A percentile compares a stretch with the other conserved stretches of the same genome.
Conservation (phyloP, 805 yeast species). For the Sugiyamaella smithiae region DNA sequence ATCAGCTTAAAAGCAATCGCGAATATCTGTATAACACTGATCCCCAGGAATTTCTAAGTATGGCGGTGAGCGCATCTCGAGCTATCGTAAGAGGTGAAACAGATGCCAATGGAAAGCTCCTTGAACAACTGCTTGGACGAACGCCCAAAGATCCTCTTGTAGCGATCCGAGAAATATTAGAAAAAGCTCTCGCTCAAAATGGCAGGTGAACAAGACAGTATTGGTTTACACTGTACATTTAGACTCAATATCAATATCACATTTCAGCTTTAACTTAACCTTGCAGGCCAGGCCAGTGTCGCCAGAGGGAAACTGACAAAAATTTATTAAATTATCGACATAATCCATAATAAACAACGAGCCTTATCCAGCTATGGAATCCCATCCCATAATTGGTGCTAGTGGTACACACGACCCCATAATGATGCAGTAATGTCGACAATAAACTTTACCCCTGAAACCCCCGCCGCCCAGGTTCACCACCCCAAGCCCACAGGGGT, state of each 20-base stretch:
- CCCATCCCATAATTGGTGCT: too few species aligned
- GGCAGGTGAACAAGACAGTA: too few species aligned
- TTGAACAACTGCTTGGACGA: slow-evolving; percentile 2
- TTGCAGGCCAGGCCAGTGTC: too few species aligned
- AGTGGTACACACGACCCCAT: too few species aligned
- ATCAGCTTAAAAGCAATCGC: background rate
- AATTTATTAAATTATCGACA: too few species aligned
- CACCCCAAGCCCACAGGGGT: background rate
- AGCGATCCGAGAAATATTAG: background rate
- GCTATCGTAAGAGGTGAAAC: slow-evolving; percentile 5
- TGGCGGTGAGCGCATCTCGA: background rate
- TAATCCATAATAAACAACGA: too few species aligned
- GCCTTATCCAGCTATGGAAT: too few species aligned
- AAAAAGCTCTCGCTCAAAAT: background rate
- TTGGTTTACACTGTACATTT: too few species aligned
- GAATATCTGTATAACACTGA: background rate
- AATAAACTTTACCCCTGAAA: slow-evolving; percentile 7
- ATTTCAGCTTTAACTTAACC: too few species aligned
- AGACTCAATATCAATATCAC: too few species aligned
- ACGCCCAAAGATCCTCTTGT: background rate
- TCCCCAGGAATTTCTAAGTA: background rate
- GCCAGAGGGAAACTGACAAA: too few species aligned
- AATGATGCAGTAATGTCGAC: too few species aligned
- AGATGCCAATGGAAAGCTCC: background rate
- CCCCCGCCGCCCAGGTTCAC: background rate